These are phyloP conservation scores for Penicillium daleae DNA, from an alignment of 495 filamentous ascomycete species.

Conservation along the genomic window DNA sequence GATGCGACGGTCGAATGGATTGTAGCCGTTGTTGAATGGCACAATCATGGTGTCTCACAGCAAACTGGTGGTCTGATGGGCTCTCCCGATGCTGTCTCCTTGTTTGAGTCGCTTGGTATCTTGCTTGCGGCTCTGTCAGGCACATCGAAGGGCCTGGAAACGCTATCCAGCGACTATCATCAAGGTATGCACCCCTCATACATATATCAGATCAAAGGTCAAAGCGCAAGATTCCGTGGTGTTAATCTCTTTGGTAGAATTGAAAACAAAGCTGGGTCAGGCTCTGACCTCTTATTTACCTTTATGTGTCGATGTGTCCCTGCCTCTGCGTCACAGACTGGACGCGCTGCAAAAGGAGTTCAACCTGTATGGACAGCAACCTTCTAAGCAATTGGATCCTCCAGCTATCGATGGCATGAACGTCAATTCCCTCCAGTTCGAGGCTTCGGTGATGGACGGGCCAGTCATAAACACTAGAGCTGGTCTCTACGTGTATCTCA, in stretches of 20 bases:
- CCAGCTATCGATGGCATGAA: slow-evolving; percentile 46
- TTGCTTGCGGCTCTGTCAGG: slow-evolving; percentile 48
- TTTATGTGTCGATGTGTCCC: slow-evolving; percentile 46
- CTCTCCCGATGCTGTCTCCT: slow-evolving; percentile 46
- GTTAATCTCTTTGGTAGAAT: slow-evolving; percentile 22
- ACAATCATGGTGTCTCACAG: slow-evolving; percentile 34
- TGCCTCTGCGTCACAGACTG: slow-evolving; percentile 45
- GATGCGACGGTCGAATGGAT: slow-evolving; percentile 46
- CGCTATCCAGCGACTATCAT: slow-evolving; percentile 40
- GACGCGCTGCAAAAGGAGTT: slow-evolving; percentile 52
- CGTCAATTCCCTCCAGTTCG: slow-evolving; percentile 52
- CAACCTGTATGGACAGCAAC: slow-evolving; percentile 43
- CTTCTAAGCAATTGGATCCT: slow-evolving; percentile 42
- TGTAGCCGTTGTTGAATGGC: slow-evolving; percentile 41
- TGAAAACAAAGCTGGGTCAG: slow-evolving; percentile 46
- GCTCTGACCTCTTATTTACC: slow-evolving; percentile 48
- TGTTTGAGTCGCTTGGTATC: slow-evolving; percentile 52
- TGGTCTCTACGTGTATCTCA: slow-evolving; percentile 89
- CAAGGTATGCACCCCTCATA: slow-evolving; percentile 32
- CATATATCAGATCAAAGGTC: background rate
- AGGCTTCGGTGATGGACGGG: slow-evolving; percentile 64
- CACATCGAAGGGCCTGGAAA: slow-evolving; percentile 42
- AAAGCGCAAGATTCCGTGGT: slow-evolving; percentile 2
- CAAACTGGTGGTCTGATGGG: slow-evolving; percentile 40
- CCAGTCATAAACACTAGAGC: slow-evolving; percentile 79